A percentile compares a stretch with the other conserved stretches of the same genome.
phyloP scores from a whole-genome alignment of 352 stramenopile species.

The Phytophthora nicotianae region DNA sequence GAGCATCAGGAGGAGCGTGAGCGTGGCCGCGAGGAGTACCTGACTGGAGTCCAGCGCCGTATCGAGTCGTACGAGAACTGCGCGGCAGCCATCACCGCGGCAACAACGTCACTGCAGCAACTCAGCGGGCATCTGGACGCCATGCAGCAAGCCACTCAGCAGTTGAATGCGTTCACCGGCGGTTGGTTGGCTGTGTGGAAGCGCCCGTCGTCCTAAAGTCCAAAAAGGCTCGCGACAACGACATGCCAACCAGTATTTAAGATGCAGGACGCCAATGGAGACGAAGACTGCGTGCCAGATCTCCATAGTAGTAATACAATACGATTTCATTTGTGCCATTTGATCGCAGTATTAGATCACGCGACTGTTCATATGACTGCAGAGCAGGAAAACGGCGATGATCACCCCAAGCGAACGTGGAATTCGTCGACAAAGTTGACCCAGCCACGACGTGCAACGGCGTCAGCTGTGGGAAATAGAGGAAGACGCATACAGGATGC shows the following conservation, averaged over 20 bases:
- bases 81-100: constrained; percentile 48
- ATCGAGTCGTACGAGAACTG: constrained; percentile 76
- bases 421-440: constrained; percentile 55
- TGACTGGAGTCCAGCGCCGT: constrained; percentile 48
- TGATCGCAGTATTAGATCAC: constrained; percentile 1
- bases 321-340: background rate
- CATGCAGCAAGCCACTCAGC: constrained; percentile 69
- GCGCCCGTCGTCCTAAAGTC: constrained; percentile 34
- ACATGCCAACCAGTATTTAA: constrained; percentile 33
- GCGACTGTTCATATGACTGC: constrained; percentile 30
- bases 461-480: background rate
- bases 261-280: background rate
- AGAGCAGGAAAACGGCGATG: constrained; percentile 17
- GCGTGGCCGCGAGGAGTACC: constrained; percentile 47
- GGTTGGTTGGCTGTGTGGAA: constrained; percentile 80
- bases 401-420: constrained; percentile 38
- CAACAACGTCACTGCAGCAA: constrained; percentile 66
- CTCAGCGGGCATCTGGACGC: constrained; percentile 66
- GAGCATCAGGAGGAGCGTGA: constrained; percentile 24
- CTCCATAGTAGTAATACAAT: constrained; percentile 14
- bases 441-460: constrained; percentile 5
- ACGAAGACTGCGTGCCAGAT: background rate
- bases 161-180: constrained; percentile 77
- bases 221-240: constrained; percentile 8
- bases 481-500: background rate